A percentile compares a stretch with the other conserved stretches of the same genome.
These are phyloP conservation scores for Botrytis deweyae DNA, from an alignment of 2,329 filamentous ascomycete genomes.

Conservation along the genomic window DNA sequence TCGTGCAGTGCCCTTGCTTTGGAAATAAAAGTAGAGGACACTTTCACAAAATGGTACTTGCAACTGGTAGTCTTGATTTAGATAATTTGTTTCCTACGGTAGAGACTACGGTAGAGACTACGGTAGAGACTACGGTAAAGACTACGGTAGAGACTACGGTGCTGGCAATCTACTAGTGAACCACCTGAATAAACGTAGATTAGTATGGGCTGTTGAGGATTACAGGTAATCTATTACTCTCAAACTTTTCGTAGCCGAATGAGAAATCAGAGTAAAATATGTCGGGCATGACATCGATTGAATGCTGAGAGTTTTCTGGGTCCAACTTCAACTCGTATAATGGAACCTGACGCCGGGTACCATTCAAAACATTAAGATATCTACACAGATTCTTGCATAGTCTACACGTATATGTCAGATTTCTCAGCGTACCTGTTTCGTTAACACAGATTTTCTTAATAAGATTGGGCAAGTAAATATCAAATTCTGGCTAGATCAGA, in stretches of 20 bases:
- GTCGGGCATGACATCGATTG: fast-evolving
- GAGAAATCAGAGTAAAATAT: background rate
- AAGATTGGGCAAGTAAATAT: too few species aligned
- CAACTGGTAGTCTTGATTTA: background rate
- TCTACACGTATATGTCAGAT: too few species aligned
- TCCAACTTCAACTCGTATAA: background rate
- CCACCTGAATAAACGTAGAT: background rate
- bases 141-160: background rate
- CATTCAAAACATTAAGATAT: too few species aligned
- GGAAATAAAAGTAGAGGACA: too few species aligned
- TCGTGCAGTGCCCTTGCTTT: too few species aligned
- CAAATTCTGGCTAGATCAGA: background rate
- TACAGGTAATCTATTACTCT: background rate
- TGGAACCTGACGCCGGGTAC: too few species aligned
- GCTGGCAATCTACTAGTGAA: background rate
- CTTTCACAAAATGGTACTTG: background rate
- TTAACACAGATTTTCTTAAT: background rate
- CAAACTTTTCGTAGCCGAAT: background rate
- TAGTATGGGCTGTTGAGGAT: background rate
- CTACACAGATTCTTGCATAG: too few species aligned
- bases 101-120: background rate
- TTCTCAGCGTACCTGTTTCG: background rate
- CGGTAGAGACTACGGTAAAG: background rate
- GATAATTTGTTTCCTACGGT: background rate
- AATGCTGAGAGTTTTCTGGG: background rate